Evolutionary conservation across 139 green algal species (phyloP).

Genomic region (Desmodesmus armatus): DNA sequence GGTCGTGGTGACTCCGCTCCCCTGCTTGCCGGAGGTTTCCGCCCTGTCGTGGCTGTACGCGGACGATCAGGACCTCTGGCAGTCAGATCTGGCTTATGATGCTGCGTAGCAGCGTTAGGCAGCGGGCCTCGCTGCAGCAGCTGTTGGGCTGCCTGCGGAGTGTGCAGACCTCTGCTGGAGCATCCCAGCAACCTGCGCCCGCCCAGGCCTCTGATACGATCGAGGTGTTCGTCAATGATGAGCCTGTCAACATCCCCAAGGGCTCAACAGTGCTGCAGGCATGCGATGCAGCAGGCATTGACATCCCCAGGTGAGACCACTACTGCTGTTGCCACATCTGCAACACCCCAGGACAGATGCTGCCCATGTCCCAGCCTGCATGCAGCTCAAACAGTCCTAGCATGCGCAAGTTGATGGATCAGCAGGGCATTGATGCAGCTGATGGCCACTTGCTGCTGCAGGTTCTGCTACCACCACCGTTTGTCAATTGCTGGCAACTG

Average conservation of each 20-base stretch:
- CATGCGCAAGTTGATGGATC: too few species aligned
- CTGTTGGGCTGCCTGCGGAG: not conserved
- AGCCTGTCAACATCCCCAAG: conserved; percentile 88
- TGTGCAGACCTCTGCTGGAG: conserved; percentile 5
- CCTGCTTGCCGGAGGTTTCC: conserved; percentile 7
- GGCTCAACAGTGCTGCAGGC: conserved; percentile 92
- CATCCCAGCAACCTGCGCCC: conserved; percentile 35
- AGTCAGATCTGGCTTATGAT: not conserved
- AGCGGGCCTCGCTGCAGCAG: conserved; percentile 5
- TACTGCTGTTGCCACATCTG: not conserved
- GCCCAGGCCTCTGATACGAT: conserved; percentile 23
- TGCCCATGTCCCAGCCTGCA: too few species aligned
- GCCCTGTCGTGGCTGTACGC: not conserved
- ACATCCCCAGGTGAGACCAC: conserved; percentile 86
- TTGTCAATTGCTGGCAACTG: conserved; percentile 99
- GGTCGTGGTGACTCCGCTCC: too few species aligned
- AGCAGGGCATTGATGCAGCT: not conserved
- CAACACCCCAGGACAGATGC: too few species aligned
- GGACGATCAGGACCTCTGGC: not conserved
- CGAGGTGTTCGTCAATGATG: conserved; percentile 87
- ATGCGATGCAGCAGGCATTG: conserved; percentile 95
- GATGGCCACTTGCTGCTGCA: conserved; percentile 42
- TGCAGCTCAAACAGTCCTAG: too few species aligned
- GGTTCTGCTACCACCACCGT: conserved; percentile 99
- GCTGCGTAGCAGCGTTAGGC: conserved; percentile 30